These are phyloP conservation scores for Colletotrichum brevisporum DNA, from an alignment of 2,329 filamentous ascomycete genomes.

Conservation along the genomic window DNA sequence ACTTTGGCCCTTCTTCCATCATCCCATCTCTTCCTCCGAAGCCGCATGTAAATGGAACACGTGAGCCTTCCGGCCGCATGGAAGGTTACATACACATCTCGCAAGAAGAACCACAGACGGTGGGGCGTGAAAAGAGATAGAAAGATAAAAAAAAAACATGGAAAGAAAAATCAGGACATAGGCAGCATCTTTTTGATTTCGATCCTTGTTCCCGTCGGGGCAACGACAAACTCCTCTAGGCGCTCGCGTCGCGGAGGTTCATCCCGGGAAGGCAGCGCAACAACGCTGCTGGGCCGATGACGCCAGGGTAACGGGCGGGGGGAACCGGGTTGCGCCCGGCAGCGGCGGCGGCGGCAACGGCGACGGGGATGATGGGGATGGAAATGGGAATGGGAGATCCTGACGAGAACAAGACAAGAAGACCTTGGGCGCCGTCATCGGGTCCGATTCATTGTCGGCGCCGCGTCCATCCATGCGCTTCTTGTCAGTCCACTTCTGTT, in stretches of 20 bases:
- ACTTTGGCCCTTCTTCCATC: not conserved
- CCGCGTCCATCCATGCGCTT: slow-evolving; percentile 20
- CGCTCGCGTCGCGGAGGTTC: not conserved
- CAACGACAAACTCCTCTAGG: too few relatives aligned
- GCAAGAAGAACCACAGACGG: too few relatives aligned
- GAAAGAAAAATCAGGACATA: too few relatives aligned
- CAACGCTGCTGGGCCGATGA: not conserved
- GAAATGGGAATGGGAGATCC: not conserved
- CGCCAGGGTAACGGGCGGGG: not conserved
- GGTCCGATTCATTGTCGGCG: slow-evolving; percentile 20
- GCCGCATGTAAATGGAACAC: slow-evolving; percentile 7
- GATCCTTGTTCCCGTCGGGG: too few relatives aligned
- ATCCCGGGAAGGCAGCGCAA: not conserved
- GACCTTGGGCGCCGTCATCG: not conserved
- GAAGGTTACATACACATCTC: slow-evolving; percentile 14
- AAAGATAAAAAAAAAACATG: too few relatives aligned
- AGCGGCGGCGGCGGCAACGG: not conserved
- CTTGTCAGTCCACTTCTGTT: slow-evolving; percentile 9
- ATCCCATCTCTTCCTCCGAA: not conserved
- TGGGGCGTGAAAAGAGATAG: too few relatives aligned
- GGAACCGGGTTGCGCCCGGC: not conserved
- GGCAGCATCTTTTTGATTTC: too few relatives aligned
- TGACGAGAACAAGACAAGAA: not conserved
- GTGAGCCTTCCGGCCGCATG: slow-evolving; percentile 32
- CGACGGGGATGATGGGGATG: slow-evolving; percentile 5